Conservation (phyloP, 2,329 filamentous ascomycete species). For the Fusarium sp. region DNA sequence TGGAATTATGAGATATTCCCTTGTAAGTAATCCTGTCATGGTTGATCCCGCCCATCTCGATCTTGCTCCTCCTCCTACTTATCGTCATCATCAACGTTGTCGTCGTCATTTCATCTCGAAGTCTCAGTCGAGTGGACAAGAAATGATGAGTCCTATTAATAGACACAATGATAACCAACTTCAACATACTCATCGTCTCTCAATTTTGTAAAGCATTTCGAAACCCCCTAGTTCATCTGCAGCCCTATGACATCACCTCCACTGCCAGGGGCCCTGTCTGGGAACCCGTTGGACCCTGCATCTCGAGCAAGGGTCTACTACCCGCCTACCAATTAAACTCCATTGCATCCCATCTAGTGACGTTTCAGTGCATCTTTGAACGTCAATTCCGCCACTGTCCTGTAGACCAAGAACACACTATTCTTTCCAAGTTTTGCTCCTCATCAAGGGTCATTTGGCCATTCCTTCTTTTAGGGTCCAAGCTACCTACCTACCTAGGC, state of each 20-base stretch:
- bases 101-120: not conserved
- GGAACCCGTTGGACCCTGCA: conserved; percentile 37
- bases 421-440: conserved; percentile 34
- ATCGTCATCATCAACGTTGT: not conserved
- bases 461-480: conserved; percentile 3
- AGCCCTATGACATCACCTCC: conserved; percentile 41
- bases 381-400: conserved; percentile 21
- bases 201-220: not conserved
- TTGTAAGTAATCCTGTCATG: not conserved
- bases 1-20: not conserved
- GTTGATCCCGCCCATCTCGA: not conserved
- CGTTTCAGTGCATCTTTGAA: conserved; percentile 25
- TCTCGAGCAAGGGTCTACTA: not conserved
- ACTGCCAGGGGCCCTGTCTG: not conserved
- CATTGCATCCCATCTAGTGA: conserved; percentile 24
- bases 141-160: not conserved
- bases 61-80: too few species aligned
- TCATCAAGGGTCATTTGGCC: not conserved
- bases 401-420: too few species aligned
- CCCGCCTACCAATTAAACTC: conserved; percentile 28
- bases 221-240: not conserved
- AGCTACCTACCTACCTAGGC: too few species aligned
- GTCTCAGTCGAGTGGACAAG: not conserved
- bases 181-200: not conserved
- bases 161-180: not conserved